Evolutionary conservation across 2,329 filamentous ascomycete genomes (phyloP).

Genomic region (Alternaria angustiovoidea): DNA sequence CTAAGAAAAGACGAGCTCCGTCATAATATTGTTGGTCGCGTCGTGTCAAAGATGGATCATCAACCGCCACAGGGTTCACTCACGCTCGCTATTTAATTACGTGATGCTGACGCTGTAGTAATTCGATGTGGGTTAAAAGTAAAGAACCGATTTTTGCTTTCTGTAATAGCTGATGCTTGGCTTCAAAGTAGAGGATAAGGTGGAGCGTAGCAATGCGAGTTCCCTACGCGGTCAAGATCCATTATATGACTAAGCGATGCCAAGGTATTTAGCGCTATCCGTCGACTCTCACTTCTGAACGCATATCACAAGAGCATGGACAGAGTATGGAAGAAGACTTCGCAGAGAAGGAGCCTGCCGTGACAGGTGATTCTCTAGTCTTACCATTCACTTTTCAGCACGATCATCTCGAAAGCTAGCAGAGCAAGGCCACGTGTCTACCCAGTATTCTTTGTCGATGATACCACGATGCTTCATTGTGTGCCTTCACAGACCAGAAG

Average conservation of each 20-base stretch:
- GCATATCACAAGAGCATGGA: not conserved
- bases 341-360: not conserved
- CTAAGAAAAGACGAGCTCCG: not conserved
- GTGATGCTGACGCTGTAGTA: not conserved
- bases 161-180: slow-evolving; percentile 9
- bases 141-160: not conserved
- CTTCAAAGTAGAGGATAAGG: slow-evolving; percentile 18
- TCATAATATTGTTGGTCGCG: slow-evolving; percentile 16
- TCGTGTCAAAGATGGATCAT: slow-evolving; percentile 6
- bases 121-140: not conserved
- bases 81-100: not conserved
- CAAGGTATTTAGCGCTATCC: slow-evolving; percentile 14
- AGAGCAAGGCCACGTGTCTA: not conserved
- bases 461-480: not conserved
- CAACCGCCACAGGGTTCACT: slow-evolving; percentile 9
- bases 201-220: slow-evolving; percentile 16
- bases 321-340: not conserved
- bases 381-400: not conserved
- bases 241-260: slow-evolving; percentile 17
- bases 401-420: not conserved
- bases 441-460: not conserved
- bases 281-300: not conserved
- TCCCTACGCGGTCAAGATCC: slow-evolving; percentile 16
- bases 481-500: not conserved
- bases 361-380: not conserved